A percentile compares a stretch with the other conserved stretches of the same genome.
Conservation (phyloP, 352 stramenopile genomes). For the Pythium phragmiticola region DNA sequence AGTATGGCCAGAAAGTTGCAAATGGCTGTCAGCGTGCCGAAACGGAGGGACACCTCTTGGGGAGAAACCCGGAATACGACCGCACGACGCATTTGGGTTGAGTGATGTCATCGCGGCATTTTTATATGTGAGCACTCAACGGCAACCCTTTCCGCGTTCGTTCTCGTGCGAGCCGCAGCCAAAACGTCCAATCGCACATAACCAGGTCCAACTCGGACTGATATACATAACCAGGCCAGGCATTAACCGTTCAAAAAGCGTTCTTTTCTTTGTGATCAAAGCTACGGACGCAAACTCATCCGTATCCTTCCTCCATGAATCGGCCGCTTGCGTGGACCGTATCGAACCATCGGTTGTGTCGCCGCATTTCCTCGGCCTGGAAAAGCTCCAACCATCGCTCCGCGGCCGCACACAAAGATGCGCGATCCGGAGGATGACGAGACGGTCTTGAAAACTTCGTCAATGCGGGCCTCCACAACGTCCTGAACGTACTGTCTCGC, state of each 20-base stretch:
- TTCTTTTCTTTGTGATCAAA: not conserved
- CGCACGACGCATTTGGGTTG: too few relatives aligned
- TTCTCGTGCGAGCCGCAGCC: too few relatives aligned
- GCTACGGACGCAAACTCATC: not conserved
- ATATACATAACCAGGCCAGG: not conserved
- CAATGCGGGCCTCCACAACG: constrained; percentile 25
- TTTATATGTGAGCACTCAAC: too few relatives aligned
- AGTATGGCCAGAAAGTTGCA: too few relatives aligned
- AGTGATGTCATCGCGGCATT: too few relatives aligned
- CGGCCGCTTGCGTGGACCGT: constrained; percentile 16
- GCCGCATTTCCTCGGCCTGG: constrained; percentile 20
- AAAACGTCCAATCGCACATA: not conserved
- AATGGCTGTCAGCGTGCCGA: too few relatives aligned
- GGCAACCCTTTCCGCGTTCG: too few relatives aligned
- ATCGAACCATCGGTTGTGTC: constrained; percentile 22
- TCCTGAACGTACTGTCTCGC: constrained; percentile 31
- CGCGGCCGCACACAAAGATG: constrained; percentile 32
- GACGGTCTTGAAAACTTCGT: constrained; percentile 27
- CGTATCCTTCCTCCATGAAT: constrained; percentile 21
- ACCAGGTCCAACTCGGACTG: not conserved
- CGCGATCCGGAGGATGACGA: constrained; percentile 12
- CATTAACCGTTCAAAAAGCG: not conserved
- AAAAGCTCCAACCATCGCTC: constrained; percentile 30
- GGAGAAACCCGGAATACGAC: too few relatives aligned
- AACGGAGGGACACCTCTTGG: too few relatives aligned